Base-by-base conservation (phyloP, 179 eudicot species). In the Silene coronaria region DNA sequence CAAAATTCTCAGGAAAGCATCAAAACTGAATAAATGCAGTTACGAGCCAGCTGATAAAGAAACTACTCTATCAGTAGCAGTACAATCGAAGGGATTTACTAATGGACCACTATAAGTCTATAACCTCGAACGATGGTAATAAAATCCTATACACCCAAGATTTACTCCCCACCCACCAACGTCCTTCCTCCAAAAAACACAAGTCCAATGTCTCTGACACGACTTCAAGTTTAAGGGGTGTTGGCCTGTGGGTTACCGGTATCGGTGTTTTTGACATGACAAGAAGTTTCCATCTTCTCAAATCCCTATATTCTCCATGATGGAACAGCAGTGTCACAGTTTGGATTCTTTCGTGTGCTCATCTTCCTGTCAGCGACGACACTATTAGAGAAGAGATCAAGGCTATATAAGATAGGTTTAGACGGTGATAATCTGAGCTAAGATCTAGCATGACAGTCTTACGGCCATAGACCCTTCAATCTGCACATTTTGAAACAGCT, bases 301-400 rank as follows among this genome's bases (percentile, higher is more conserved):
- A 74, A 21, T 51, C 46, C 71, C 24, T 17, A 4, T 13, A 5
- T 61, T 34, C 30, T 34, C 17, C 23, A 36, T 51, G 51, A 9
- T 6, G 2, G 63, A 63, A 65, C 34, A 27, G 23, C 45, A 11
- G 7, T n/a, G 46, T 80, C 74, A 80, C 46, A 64, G 76, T 58
- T 81, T 77, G 21, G 78, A 13, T 17, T 68, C 78, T 69, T 81
- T 81, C 27, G 72, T 46, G 26, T 19, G 63, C 51, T 81, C 84
- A 55, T 81, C 84, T 24, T 70, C 84, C 84, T 81, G 84, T 48
- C 19, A 69, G 19, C 51, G 14, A 67, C 2, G 46, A 51, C 38
- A 72, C 22, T 53, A 21, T 59, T 62, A 59, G 53, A 69, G 30
- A 53, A 27, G 26, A 73, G 42, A n/a, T 58, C 53, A 67, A 67